phyloP scores from a whole-genome alignment of 192 early-diverging fungal species.

The Polychytrium aggregatum region DNA sequence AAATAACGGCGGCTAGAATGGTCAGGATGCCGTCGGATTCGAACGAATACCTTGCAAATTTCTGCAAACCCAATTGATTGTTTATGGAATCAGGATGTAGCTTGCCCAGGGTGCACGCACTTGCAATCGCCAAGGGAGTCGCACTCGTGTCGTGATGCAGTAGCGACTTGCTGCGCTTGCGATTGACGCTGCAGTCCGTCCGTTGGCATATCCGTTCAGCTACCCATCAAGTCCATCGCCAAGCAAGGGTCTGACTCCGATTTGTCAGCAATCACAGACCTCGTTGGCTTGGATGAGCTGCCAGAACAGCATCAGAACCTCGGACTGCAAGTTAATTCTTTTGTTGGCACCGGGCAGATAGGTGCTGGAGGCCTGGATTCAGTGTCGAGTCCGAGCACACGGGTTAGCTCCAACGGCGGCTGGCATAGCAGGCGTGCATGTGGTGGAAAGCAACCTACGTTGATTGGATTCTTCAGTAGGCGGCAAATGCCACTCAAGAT shows the following conservation, averaged over 20 bases:
- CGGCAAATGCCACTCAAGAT: slow-evolving; percentile 64
- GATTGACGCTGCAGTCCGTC: background rate
- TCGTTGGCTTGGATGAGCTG: slow-evolving; percentile 68
- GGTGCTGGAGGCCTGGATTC: slow-evolving; percentile 47
- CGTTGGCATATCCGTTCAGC: no score
- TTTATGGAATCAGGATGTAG: no score
- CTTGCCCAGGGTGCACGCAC: no score
- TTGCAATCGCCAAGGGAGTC: background rate
- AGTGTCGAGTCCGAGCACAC: no score
- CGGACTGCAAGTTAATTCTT: slow-evolving; percentile 44
- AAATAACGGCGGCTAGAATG: slow-evolving; percentile 48
- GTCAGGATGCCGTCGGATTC: slow-evolving; percentile 53
- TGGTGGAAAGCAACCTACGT: slow-evolving; percentile 11
- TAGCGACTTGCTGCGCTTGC: background rate
- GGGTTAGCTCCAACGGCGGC: no score
- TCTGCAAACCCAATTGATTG: no score
- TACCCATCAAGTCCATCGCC: no score
- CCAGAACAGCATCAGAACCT: slow-evolving; percentile 80
- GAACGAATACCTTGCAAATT: slow-evolving; percentile 47
- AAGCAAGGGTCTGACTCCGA: slow-evolving; percentile 19
- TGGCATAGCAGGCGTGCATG: no score
- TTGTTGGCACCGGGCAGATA: slow-evolving; percentile 70
- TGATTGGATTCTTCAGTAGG: slow-evolving; percentile 72
- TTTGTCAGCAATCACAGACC: slow-evolving; percentile 24
- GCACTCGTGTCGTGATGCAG: background rate